Percentiles rank a stretch among this genome's conserved stretches.
Conservation (phyloP, 495 filamentous ascomycete species). For the Tuber microsphaerosporum region DNA sequence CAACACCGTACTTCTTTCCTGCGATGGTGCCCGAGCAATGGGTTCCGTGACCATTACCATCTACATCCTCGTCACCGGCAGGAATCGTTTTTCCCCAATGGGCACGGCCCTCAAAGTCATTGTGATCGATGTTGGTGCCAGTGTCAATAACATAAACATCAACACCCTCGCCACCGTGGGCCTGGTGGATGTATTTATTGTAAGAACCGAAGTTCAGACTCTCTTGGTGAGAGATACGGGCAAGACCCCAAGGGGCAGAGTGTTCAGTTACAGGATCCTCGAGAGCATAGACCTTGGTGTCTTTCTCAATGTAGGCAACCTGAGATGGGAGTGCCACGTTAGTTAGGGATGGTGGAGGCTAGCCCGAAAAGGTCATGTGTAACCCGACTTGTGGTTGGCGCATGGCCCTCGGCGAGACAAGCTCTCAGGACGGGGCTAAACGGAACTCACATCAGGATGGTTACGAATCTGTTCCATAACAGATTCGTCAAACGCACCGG, state of each 20-base stretch:
- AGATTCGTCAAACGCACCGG: slow-evolving; percentile 90
- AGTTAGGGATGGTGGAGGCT: slow-evolving; percentile 6
- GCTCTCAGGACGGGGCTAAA: slow-evolving; percentile 14
- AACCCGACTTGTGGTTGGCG: slow-evolving; percentile 7
- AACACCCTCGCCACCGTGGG: slow-evolving; percentile 90
- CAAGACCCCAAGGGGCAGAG: slow-evolving; percentile 93
- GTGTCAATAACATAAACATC: slow-evolving; percentile 99
- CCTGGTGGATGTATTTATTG: slow-evolving; percentile 95
- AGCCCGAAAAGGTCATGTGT: slow-evolving; percentile 23
- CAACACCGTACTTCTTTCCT: slow-evolving; percentile 97
- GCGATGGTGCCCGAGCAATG: slow-evolving; percentile 98
- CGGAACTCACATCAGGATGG: slow-evolving; percentile 83
- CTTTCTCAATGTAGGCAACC: slow-evolving; percentile 95
- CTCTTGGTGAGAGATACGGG: slow-evolving; percentile 92
- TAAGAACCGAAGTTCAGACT: slow-evolving; percentile 79
- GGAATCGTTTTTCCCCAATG: slow-evolving; percentile 97
- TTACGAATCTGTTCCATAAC: slow-evolving; percentile 88
- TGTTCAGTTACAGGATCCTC: slow-evolving; percentile 61
- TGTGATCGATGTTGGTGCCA: slow-evolving; percentile 85
- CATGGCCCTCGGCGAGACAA: slow-evolving; percentile 25
- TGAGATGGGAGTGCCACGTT: slow-evolving; percentile 44
- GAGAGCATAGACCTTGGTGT: slow-evolving; percentile 82
- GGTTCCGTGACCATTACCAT: slow-evolving; percentile 98
- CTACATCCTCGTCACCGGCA: slow-evolving; percentile 67
- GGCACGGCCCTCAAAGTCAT: slow-evolving; percentile 94